Percentiles rank a stretch among this genome's conserved stretches.
phyloP scores from a whole-genome alignment of 305 asterid species.

The Fraxinus paxiana region DNA sequence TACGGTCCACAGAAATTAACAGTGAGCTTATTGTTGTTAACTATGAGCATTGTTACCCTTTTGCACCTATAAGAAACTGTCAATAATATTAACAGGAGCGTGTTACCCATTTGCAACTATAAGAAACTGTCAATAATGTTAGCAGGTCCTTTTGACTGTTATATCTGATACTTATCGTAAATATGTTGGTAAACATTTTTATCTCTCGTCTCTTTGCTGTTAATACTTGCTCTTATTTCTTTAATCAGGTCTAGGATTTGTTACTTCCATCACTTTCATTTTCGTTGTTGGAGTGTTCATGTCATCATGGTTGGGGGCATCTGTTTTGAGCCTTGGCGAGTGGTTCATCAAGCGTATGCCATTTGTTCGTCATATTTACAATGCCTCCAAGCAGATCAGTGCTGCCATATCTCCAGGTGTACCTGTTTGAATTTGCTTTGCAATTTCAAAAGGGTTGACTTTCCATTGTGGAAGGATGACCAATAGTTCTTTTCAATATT shows the following conservation, averaged over 20 bases:
- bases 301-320: constrained; percentile 46
- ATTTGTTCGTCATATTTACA: constrained; percentile 34
- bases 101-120: not conserved
- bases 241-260: constrained; percentile 35
- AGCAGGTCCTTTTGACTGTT: not conserved
- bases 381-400: constrained; percentile 41
- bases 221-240: not conserved
- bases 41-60: not conserved
- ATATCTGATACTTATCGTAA: not conserved
- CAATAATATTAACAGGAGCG: not conserved
- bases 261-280: constrained; percentile 38
- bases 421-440: not conserved
- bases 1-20: not conserved
- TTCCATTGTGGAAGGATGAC: not conserved
- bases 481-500: not conserved
- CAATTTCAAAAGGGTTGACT: not conserved
- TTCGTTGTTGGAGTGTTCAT: constrained; percentile 41
- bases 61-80: too few relatives aligned
- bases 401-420: constrained; percentile 43
- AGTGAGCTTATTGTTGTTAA: not conserved
- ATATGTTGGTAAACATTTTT: not conserved
- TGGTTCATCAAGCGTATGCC: constrained; percentile 43
- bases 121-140: not conserved
- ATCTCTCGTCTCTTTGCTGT: not conserved
- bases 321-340: constrained; percentile 39